Conservation (phyloP, 23 red algal species). For the Agarophyton chilense region DNA sequence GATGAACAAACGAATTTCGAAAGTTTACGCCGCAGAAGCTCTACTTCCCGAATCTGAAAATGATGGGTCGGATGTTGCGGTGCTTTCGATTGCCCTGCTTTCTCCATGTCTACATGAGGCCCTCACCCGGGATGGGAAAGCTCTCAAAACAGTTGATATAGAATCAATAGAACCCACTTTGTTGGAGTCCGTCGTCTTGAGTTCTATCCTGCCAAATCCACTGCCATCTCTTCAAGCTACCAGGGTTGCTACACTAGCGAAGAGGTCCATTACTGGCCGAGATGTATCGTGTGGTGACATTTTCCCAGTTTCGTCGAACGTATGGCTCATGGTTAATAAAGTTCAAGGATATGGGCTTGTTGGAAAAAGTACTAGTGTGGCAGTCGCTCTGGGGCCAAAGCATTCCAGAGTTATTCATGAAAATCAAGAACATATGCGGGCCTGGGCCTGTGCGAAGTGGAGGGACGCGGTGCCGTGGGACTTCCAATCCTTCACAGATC, state of each 20-base stretch:
- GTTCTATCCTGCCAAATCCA: conserved; percentile 9
- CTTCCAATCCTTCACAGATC: background rate
- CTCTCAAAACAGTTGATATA: background rate
- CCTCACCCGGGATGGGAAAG: background rate
- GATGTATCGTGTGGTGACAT: conserved; percentile 45
- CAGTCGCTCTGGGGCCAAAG: background rate
- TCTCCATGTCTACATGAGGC: conserved; percentile 38
- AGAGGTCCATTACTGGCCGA: background rate
- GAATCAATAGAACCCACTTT: background rate
- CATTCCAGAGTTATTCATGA: background rate
- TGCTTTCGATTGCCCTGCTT: conserved; percentile 32
- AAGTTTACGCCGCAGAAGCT: background rate
- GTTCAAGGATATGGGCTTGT: conserved; percentile 6
- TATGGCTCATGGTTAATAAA: conserved; percentile 8
- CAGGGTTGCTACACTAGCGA: conserved; percentile 11
- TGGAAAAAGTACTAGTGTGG: conserved; percentile 5
- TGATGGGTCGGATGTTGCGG: background rate
- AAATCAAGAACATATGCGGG: background rate
- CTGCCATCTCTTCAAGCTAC: conserved; percentile 13
- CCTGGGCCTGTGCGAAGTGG: conserved; percentile 41
- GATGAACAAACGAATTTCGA: background rate
- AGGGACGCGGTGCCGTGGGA: background rate
- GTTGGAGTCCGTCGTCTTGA: conserved; percentile 10
- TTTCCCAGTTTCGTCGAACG: conserved; percentile 1
- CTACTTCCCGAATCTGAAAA: background rate